These are phyloP conservation scores for Dictyostelium firmibasis DNA, from an alignment of 78 protist genomes.

Conservation along the genomic window DNA sequence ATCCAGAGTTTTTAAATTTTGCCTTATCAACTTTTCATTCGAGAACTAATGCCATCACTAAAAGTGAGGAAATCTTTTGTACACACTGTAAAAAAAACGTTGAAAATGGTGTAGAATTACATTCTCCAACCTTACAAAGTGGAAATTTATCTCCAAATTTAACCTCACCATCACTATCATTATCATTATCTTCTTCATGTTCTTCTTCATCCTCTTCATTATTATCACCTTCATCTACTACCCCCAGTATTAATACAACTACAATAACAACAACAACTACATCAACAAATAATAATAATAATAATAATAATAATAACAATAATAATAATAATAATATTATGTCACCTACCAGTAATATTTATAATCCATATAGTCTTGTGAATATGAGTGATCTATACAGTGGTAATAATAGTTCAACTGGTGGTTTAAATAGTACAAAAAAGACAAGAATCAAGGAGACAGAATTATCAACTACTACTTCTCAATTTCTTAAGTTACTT, in stretches of 20 bases:
- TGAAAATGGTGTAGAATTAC: background rate
- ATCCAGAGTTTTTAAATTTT: background rate
- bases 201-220: background rate
- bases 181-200: background rate
- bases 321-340: too few relatives aligned
- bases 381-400: background rate
- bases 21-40: background rate
- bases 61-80: background rate
- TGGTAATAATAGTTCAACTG: background rate
- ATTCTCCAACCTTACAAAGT: background rate
- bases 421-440: background rate
- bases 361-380: background rate
- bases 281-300: too few relatives aligned
- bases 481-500: background rate
- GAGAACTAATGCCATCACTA: background rate
- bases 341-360: background rate
- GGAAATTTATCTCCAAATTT: background rate
- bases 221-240: background rate
- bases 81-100: background rate
- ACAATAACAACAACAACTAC: background rate
- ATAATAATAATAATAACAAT: too few relatives aligned
- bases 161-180: background rate
- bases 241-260: background rate
- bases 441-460: background rate
- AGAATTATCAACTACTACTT: background rate